Conservation (phyloP, 1,284 basidiomycete genomes). For the Tilletia indica region DNA sequence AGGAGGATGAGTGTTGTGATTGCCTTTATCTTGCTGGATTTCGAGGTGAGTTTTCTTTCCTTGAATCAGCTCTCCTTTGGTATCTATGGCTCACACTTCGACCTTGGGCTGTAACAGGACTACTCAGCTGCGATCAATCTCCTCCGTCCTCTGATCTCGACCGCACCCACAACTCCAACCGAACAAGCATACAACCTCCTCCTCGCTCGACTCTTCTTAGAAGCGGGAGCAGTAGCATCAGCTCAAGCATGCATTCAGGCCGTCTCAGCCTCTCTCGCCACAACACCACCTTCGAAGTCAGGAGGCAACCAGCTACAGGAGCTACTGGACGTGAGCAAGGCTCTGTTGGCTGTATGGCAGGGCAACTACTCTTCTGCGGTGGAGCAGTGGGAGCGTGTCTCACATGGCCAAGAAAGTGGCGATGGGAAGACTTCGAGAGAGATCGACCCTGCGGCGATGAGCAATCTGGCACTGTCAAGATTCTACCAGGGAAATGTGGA, state of each 20-base stretch:
- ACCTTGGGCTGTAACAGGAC: neutral
- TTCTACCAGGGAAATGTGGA: slow-evolving; percentile 31
- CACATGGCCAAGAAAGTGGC: neutral
- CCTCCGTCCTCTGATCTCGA: slow-evolving; percentile 17
- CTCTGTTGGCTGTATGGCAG: slow-evolving; percentile 15
- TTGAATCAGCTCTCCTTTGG: slow-evolving; percentile 20
- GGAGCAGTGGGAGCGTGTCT: neutral
- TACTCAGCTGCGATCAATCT: slow-evolving; percentile 22
- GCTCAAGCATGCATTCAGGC: slow-evolving; percentile 13
- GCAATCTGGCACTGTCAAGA: slow-evolving; percentile 18
- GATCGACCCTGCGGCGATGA: neutral
- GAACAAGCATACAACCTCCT: slow-evolving; percentile 16
- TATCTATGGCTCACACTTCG: neutral
- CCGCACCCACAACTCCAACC: neutral
- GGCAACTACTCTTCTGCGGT: slow-evolving; percentile 18
- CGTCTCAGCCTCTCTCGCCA: neutral
- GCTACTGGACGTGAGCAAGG: neutral
- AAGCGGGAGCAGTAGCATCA: slow-evolving; percentile 10
- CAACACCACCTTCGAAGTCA: neutral
- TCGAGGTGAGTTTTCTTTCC: slow-evolving; percentile 22
- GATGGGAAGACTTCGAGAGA: neutral
- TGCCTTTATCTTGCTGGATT: slow-evolving; percentile 26
- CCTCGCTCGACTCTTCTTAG: slow-evolving; percentile 17
- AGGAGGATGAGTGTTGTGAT: slow-evolving; percentile 25
- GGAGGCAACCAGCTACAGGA: neutral